Evolutionary conservation across 2,329 filamentous ascomycete genomes (phyloP).

Genomic region (Acephala macrosclerotiorum): DNA sequence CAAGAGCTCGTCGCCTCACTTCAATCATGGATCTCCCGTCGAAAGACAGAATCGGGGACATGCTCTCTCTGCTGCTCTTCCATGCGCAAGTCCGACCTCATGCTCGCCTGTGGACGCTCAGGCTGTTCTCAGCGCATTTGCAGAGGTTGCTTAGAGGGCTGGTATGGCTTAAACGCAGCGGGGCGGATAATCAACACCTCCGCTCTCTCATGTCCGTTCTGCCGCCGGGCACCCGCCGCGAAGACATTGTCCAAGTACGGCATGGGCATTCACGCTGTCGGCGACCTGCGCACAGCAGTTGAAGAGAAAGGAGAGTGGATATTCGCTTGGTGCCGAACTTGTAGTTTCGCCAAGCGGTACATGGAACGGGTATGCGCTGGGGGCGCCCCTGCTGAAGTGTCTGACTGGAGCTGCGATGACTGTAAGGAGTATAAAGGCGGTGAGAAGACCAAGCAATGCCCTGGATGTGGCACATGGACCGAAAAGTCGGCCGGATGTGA

Average conservation of each 20-base stretch:
- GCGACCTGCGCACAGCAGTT: conserved; percentile 24
- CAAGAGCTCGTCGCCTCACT: conserved; percentile 21
- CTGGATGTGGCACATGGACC: conserved; percentile 19
- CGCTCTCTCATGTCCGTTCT: conserved; percentile 31
- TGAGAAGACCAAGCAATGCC: conserved; percentile 19
- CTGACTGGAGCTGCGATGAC: conserved; percentile 15
- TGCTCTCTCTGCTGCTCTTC: conserved; percentile 32
- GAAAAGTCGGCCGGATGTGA: conserved; percentile 26
- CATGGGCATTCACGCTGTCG: conserved; percentile 33
- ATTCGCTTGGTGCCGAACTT: conserved; percentile 28
- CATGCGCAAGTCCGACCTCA: conserved; percentile 23
- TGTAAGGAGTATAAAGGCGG: conserved; percentile 1
- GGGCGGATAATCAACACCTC: conserved; percentile 31
- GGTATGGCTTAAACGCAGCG: conserved; percentile 31
- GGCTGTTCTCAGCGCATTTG: conserved; percentile 28
- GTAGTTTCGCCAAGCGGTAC: conserved; percentile 26
- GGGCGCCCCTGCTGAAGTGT: conserved; percentile 26
- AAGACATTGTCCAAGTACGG: conserved; percentile 30
- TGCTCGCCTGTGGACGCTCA: conserved; percentile 25
- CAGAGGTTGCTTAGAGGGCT: conserved; percentile 23
- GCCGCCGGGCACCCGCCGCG: conserved; percentile 26
- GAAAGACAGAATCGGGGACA: conserved; percentile 20
- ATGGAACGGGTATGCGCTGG: conserved; percentile 29
- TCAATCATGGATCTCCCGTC: conserved; percentile 27
- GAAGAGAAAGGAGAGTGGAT: conserved; percentile 28